Evolutionary conservation across 2,329 filamentous ascomycete genomes (phyloP), one percentile per base, ranked within the genome.

Genomic region (Aspergillus uvarum): DNA sequence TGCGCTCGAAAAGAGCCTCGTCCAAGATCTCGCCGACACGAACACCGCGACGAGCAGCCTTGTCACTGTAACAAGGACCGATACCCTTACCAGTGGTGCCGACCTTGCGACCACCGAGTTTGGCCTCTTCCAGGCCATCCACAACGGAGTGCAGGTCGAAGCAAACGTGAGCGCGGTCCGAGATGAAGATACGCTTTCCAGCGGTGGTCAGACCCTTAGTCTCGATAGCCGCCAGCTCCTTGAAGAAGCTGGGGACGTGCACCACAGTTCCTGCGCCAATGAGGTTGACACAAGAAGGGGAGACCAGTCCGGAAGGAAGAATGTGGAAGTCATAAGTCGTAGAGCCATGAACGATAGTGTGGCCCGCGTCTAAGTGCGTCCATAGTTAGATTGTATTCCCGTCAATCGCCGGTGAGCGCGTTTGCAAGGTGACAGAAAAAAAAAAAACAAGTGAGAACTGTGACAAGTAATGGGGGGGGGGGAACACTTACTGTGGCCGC

Each of bases 51-150:
- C 86, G 78, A 5, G 84, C 81, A 63, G 85, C 85, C 76, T 88
- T 88, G 68, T 83, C 84, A 69, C 82, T 85, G 76, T 88, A 88
- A 63, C 83, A 84, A 68, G 86, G 86, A 49, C 83, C 80, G 61
- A 82, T 81, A 48, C 80, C 80, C 67, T 81, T 81, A 32, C 78
- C 77, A 3, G 80, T 82, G 12, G 80, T 82, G 35, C 80, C 80
- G 47, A 81, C 79, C 70, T 80, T 79, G 63, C 76, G 75, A 35
- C 74, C 77, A 59, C 76, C 78, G 44, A 78, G 70, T 57, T 69
- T 73, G 51, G 77, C 76, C 67, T 81, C 79, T 63, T 78, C 76
- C 47, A 81, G 69, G 35, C 78, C 78, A 60, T 81, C 79, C 11
- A 80, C 76, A 52, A 78, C 75, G 22, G 74, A 75, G 68, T 80